Base-by-base conservation (phyloP, 352 stramenopile species). In the Blastocystis sp. region DNA sequence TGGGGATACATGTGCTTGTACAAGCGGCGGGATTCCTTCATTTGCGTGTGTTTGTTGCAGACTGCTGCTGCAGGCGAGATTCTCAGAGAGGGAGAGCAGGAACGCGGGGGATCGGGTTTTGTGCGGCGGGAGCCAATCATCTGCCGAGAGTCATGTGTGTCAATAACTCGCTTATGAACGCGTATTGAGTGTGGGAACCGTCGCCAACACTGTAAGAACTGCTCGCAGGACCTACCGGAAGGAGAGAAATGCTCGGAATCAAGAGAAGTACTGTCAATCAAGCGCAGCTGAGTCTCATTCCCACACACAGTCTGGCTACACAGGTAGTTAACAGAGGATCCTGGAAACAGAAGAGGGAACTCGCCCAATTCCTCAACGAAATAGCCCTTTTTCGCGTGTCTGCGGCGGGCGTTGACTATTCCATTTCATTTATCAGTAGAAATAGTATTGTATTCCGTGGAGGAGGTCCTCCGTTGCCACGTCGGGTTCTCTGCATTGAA, bases 1-100 rank as follows among this genome's bases (percentile, higher is more conserved):
- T 87, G 76, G 76, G 76, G 76, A 45, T 66, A 76, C 48, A 74
- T 69, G 14, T 87, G 76, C 42, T 21, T n/a, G 28, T 87, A 87
- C 38, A 76, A 76, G 38, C 21, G 76, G 63, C 69, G 38, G 34
- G 76, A 87, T 7, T 87, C 60, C 6, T 87, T 87, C 76, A 64
- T 79, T n/a, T 79, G 28, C 28, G 28, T 34, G 28, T 34, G 28
- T 34, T 34, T 34, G 28, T 34, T 34, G 28, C 28, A 34, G 28
- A 34, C 28, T 34, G 28, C 28, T 34, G 28, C 28, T 34, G 28
- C 28, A 34, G 28, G 28, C 28, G 28, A 34, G 28, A 34, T 34
- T 34, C 28, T 34, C 28, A 34, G 28, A 34, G 28, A 34, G 28
- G 28, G 28, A 34, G 28, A 34, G 28, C 28, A 34, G 28, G 0